Evolutionary conservation across 129 eudicot species (phyloP).

Genomic region (Kitagawia praeruptora): DNA sequence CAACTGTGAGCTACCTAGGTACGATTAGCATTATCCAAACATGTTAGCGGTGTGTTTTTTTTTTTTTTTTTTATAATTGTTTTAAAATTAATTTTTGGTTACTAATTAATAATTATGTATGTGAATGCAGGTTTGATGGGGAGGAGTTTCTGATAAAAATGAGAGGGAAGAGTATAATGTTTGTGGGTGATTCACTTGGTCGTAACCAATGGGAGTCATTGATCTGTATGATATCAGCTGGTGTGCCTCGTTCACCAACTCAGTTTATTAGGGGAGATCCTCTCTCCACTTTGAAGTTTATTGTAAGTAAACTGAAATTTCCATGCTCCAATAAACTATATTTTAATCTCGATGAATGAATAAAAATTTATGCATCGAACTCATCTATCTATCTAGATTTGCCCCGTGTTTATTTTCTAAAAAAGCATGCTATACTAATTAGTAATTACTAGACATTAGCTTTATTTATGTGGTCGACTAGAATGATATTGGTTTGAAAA

Average conservation of each 20-base stretch:
- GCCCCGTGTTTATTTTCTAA: not conserved
- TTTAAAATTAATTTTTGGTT: not conserved
- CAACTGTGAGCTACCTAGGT: conserved; percentile 87
- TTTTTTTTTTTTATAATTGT: not conserved
- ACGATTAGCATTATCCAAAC: not conserved
- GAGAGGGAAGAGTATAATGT: conserved; percentile 85
- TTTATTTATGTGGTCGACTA: not conserved
- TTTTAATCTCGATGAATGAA: too few species aligned
- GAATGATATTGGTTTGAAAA: not conserved
- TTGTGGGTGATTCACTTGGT: conserved; percentile 91
- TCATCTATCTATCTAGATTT: too few species aligned
- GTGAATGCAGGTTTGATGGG: conserved; percentile 58
- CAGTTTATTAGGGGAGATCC: conserved; percentile 60
- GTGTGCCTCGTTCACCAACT: conserved; percentile 40
- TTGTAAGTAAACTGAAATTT: conserved; percentile 25
- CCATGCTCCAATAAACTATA: too few species aligned
- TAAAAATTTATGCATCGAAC: too few species aligned
- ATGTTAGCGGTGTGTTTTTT: not conserved
- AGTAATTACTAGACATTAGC: not conserved
- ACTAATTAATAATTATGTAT: not conserved
- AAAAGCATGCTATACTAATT: not conserved
- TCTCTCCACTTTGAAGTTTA: conserved; percentile 52
- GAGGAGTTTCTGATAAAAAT: conserved; percentile 48
- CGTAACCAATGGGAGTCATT: conserved; percentile 94
- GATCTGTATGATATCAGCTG: conserved; percentile 72